Evolutionary conservation across 169 alveolate genomes (phyloP).

Genomic region (Cryptosporidium ryanae): DNA sequence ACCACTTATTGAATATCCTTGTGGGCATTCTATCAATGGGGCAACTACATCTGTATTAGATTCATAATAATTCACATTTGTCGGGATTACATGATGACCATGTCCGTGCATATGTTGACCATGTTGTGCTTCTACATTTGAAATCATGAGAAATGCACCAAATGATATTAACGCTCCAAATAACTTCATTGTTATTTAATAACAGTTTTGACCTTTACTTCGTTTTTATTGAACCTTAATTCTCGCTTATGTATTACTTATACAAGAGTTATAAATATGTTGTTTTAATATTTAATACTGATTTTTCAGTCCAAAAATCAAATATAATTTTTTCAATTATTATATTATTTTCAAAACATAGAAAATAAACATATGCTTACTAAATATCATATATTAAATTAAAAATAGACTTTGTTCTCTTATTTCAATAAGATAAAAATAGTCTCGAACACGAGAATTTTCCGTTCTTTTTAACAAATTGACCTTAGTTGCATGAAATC

Average conservation of each 20-base stretch:
- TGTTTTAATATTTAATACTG: slow-evolving; percentile 31
- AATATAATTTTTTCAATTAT: slow-evolving; percentile 26
- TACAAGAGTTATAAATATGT: background rate
- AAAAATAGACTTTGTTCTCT: no score
- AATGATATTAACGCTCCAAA: slow-evolving; percentile 12
- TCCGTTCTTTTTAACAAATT: no score
- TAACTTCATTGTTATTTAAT: slow-evolving; percentile 18
- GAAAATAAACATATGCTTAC: background rate
- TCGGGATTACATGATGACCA: slow-evolving; percentile 59
- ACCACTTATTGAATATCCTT: slow-evolving; percentile 68
- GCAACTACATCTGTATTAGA: slow-evolving; percentile 69
- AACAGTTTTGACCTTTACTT: background rate
- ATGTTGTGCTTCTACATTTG: slow-evolving; percentile 41
- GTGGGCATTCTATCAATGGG: slow-evolving; percentile 72
- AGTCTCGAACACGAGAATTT: no score
- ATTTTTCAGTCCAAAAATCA: background rate
- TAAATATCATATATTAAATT: background rate
- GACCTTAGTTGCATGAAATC: no score
- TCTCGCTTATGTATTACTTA: no score
- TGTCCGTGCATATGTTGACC: slow-evolving; percentile 56
- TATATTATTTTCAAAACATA: slow-evolving; percentile 26
- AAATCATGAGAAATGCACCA: slow-evolving; percentile 9
- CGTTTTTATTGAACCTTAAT: background rate
- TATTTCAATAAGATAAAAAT: no score
- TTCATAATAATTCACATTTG: slow-evolving; percentile 65